These are phyloP conservation scores for Rosa persica DNA, from an alignment of 306 rosid species.

Conservation along the genomic window DNA sequence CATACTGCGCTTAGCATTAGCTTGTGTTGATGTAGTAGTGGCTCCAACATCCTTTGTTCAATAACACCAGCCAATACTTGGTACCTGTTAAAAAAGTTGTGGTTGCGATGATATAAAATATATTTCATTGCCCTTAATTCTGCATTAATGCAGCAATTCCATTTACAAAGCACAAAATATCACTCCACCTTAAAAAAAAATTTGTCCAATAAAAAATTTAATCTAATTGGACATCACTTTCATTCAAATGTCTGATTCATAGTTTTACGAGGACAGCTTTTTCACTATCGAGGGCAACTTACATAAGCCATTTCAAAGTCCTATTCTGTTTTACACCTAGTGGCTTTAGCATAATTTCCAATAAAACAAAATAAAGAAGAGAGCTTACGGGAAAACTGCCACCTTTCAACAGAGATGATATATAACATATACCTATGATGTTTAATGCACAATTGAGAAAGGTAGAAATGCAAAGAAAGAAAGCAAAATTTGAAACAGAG, in stretches of 20 bases:
- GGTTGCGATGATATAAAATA: not conserved
- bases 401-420: not conserved
- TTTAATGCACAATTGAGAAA: not conserved
- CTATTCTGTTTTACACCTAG: not conserved
- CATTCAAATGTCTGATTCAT: not conserved
- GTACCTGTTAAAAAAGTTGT: constrained; percentile 48
- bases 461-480: not conserved
- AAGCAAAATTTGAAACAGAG: not conserved
- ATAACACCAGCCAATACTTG: constrained; percentile 77
- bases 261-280: not conserved
- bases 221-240: not conserved
- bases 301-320: not conserved
- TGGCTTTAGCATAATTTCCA: not conserved
- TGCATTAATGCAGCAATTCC: constrained; percentile 1
- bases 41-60: constrained; percentile 83
- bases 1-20: constrained; percentile 64
- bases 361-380: not conserved
- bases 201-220: not conserved
- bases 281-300: not conserved
- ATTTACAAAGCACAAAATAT: not conserved
- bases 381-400: not conserved
- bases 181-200: not conserved
- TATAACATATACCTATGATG: not conserved
- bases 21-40: constrained; percentile 76
- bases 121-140: not conserved